A percentile compares a stretch with the other conserved stretches of the same genome.
Evolutionary conservation across 805 yeast species (phyloP).

Genomic region (Metschnikowia colocasiae): DNA sequence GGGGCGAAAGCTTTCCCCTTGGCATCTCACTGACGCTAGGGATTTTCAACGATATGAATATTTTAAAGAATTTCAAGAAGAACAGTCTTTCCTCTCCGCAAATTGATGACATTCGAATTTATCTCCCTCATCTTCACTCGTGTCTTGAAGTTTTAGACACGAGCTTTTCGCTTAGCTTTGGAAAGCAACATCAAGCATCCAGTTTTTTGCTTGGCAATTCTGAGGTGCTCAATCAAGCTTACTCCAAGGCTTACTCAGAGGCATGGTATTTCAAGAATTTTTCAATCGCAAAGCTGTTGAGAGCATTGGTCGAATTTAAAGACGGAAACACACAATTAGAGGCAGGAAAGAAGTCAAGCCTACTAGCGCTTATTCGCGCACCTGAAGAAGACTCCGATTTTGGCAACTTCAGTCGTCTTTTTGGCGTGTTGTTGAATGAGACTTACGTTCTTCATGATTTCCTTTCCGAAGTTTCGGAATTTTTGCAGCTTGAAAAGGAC

Average conservation of each 20-base stretch:
- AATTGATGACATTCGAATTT: slow-evolving; percentile 13
- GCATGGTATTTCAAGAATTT: slow-evolving; percentile 6
- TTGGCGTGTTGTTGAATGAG: slow-evolving; percentile 25
- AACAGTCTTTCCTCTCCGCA: not conserved
- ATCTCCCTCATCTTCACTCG: slow-evolving; percentile 44
- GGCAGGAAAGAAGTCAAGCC: not conserved
- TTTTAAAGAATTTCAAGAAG: slow-evolving; percentile 26
- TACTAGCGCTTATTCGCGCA: not conserved
- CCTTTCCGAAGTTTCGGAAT: slow-evolving; percentile 30
- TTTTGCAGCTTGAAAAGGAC: slow-evolving; percentile 4
- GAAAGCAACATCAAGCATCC: slow-evolving; percentile 30
- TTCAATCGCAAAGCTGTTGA: slow-evolving; percentile 6
- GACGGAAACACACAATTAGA: not conserved
- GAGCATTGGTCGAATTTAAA: slow-evolving; percentile 4
- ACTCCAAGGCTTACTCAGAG: not conserved
- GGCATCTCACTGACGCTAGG: slow-evolving; percentile 45
- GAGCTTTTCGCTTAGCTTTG: slow-evolving; percentile 51
- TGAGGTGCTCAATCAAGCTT: not conserved
- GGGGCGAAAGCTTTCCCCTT: slow-evolving; percentile 58
- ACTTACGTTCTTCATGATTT: slow-evolving; percentile 37
- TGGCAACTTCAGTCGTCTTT: slow-evolving; percentile 7
- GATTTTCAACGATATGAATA: slow-evolving; percentile 45
- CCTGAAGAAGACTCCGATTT: not conserved
- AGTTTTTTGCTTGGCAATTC: not conserved
- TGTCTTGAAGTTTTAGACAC: slow-evolving; percentile 47